Base-by-base conservation (phyloP, 306 rosid species). In the Ziziphus jujuba region DNA sequence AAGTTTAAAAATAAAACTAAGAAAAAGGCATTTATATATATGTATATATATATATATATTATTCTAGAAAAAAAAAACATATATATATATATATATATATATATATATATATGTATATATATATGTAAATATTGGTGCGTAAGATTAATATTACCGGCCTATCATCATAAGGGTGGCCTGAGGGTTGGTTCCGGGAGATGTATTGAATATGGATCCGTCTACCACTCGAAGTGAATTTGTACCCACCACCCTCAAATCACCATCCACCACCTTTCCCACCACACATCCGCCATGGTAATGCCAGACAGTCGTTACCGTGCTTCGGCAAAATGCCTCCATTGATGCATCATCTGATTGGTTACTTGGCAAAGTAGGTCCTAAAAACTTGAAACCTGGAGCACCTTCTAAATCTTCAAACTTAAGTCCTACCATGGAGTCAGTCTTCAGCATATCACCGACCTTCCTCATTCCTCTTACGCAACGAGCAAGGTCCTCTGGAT, bases 221-320 rank as follows among this genome's bases (percentile, higher is more conserved):
- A 77, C 76, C 0, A 77, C 63, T 13, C 69, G 68, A 15, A 70
- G 53, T 10, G 61, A 43, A 0, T 71, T 5, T 0, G 52, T 45
- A 6, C 73, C 77, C 0, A 53, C 43, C 4, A 70, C 69, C 28
- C 25, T 38, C 6, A 57, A 77, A 22, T 56, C 20, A 34, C 33
- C 62, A 19, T 71, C 81, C 1, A 76, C 64, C 17, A 71, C 73
- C 24, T 77, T 70, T 21, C 76, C 72, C 16, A 70, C 75, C 35
- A 69, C 33, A 33, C 75, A 68, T 31, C 74, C 79, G 1, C 79
- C 79, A 25, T 75, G 79, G 20, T 75, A 62, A 56, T 68, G 79
- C 79, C 79, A 75, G 35, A 52, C 43, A 9, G 79, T 61, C 0
- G 65, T 59, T 19, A 68, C 28, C 11, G 79, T 54, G 3, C 5